Conservation (phyloP, 2,329 filamentous ascomycete genomes). For the Colletotrichum tofieldiae region DNA sequence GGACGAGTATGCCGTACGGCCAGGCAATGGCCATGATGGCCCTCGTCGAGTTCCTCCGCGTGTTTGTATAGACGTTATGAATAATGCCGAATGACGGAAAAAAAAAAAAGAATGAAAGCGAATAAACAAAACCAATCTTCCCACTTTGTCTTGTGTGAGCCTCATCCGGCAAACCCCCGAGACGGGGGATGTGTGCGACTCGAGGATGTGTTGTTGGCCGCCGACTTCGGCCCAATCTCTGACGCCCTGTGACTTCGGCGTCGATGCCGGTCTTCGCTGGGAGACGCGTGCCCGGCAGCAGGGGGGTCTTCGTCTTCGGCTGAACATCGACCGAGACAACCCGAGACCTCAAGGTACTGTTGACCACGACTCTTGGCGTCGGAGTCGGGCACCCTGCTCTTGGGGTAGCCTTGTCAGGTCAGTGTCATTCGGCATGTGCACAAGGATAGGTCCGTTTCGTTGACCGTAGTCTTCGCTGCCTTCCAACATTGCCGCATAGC, state of each 20-base stretch:
- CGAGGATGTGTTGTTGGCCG: not conserved
- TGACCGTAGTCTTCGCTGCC: too few species aligned
- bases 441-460: too few species aligned
- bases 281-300: not conserved
- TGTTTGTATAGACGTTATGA: constrained; percentile 47
- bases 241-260: not conserved
- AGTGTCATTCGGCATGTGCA: too few species aligned
- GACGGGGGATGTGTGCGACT: not conserved
- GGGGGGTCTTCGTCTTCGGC: not conserved
- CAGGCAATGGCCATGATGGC: constrained; percentile 91
- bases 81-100: constrained; percentile 27
- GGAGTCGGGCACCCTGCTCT: not conserved
- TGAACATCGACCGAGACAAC: constrained; percentile 17
- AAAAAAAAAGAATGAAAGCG: constrained; percentile 13
- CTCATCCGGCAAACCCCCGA: not conserved
- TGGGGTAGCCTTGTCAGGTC: too few species aligned
- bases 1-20: constrained; percentile 88
- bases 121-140: not conserved
- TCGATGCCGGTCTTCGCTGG: not conserved
- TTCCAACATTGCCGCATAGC: too few species aligned
- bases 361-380: constrained; percentile 2
- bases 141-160: not conserved
- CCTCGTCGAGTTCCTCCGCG: constrained; percentile 79
- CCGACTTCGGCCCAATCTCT: not conserved
- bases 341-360: not conserved